These are phyloP conservation scores for Austroboletus novae-zelandiae DNA, from an alignment of 1,284 basidiomycete species.

Conservation along the genomic window DNA sequence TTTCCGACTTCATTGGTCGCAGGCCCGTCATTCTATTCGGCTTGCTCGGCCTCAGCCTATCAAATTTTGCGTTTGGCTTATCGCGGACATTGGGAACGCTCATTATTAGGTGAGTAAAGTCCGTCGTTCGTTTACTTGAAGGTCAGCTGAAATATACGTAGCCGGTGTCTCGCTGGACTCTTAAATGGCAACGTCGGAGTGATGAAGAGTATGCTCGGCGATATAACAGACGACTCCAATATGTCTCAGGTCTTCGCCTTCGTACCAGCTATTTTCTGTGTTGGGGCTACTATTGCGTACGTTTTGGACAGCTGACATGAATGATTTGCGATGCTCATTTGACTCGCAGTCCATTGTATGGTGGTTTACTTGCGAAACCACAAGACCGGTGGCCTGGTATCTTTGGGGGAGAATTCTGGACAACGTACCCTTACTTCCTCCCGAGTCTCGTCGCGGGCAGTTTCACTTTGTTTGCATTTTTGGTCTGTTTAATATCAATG, in stretches of 20 bases:
- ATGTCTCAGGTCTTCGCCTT: slow-evolving; percentile 30
- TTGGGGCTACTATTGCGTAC: slow-evolving; percentile 28
- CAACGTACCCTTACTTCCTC: slow-evolving; percentile 53
- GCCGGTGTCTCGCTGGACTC: slow-evolving; percentile 37
- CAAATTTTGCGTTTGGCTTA: slow-evolving; percentile 24
- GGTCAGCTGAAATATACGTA: neutral
- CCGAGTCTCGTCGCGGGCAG: slow-evolving; percentile 57
- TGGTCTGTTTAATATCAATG: slow-evolving; percentile 55
- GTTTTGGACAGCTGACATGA: slow-evolving; percentile 1
- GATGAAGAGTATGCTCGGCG: slow-evolving; percentile 42
- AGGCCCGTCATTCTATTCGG: slow-evolving; percentile 70
- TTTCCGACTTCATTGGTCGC: slow-evolving; percentile 70
- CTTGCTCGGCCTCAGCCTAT: slow-evolving; percentile 53
- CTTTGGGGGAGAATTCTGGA: slow-evolving; percentile 49
- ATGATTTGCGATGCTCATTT: slow-evolving; percentile 32
- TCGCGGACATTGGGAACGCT: slow-evolving; percentile 66
- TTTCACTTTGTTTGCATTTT: slow-evolving; percentile 52
- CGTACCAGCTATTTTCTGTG: slow-evolving; percentile 23
- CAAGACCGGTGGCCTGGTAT: slow-evolving; percentile 44
- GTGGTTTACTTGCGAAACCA: slow-evolving; percentile 46
- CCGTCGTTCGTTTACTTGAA: neutral
- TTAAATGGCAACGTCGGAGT: slow-evolving; percentile 32
- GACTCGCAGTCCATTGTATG: slow-evolving; percentile 49
- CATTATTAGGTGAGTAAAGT: slow-evolving; percentile 49
- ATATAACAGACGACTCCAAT: slow-evolving; percentile 45